phyloP scores from a whole-genome alignment of 176 grass and related monocot genomes.

The Puccinellia tenuiflora region DNA sequence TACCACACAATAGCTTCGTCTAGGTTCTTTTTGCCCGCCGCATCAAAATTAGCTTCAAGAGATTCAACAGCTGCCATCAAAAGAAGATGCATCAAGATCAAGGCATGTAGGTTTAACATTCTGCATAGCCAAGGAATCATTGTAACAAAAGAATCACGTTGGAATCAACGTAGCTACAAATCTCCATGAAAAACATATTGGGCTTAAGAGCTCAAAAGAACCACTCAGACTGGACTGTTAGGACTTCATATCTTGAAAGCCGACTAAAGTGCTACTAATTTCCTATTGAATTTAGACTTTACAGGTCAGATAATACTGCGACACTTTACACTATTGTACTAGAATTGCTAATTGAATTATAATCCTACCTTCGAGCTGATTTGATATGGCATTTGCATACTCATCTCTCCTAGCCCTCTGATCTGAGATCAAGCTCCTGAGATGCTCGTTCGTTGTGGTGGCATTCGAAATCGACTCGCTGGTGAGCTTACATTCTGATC shows the following conservation, averaged over 20 bases:
- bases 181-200: neutral
- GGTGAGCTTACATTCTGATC: constrained; percentile 26
- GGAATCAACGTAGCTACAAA: neutral
- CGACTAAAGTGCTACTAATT: neutral
- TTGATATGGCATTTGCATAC: constrained; percentile 38
- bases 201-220: neutral
- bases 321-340: neutral
- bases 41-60: constrained; percentile 46
- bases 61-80: constrained; percentile 42
- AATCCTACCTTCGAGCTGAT: constrained; percentile 30
- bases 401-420: constrained; percentile 49
- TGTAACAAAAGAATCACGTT: too few species aligned
- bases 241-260: neutral
- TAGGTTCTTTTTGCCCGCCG: constrained; percentile 31
- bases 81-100: constrained; percentile 31
- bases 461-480: constrained; percentile 43
- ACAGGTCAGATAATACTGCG: neutral
- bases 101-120: neutral
- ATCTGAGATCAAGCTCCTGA: constrained; percentile 44
- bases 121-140: neutral
- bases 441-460: constrained; percentile 46
- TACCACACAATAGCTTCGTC: constrained; percentile 75
- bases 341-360: too few species aligned
- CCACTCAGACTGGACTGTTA: neutral
- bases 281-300: neutral